Evolutionary conservation across 2,329 filamentous ascomycete species (phyloP), one percentile per base, ranked within the genome.

Genomic region (Xylaria sp.): DNA sequence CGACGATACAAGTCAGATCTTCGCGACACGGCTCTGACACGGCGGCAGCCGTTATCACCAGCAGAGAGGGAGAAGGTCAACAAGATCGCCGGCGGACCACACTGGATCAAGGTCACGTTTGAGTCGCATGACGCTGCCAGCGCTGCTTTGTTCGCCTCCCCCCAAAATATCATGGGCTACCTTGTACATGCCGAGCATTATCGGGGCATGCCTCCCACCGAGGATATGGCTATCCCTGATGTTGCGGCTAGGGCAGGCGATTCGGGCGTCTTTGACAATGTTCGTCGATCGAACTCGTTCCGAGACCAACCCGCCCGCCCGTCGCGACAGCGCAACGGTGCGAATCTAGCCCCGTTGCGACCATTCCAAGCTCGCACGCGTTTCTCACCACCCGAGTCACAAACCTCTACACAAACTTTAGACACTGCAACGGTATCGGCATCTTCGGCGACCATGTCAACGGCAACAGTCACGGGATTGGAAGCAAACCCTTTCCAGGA

Each of bases 21-120:
- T 62, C 83, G 88, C 63, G 87, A 91, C 67, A 84, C 89, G 54
- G 86, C 89, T 8, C 83, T 88, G 7, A 86, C 88, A 52, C 84
- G 86, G 59, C 81, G 83, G 55, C 78, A 79, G 47, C 82, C 83
- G 8, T 76, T 96, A 55, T 89, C 87, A 1, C 76, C 83, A 16
- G 87, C 88, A 44, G 90, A 95, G 68, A 85, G 92, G 58, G 80
- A 82, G 56, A 89, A 92, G 72, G 90, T 93, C 70, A 91, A 92
- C 74, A 84, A 82, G 62, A 92, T 91, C 63, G 88, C 88, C 51
- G 90, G 91, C 54, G 93, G 93, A 49, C 83, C 89, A 67, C 90
- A 96, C 78, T 97, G 93, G 93, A 91, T 97, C 68, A 92, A 92
- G 73, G 80, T 92, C 58, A 92, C 89, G 0, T 92, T 91, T 68